phyloP scores from a whole-genome alignment of 768 basidiomycete genomes.

The Crepidotus variabilis region DNA sequence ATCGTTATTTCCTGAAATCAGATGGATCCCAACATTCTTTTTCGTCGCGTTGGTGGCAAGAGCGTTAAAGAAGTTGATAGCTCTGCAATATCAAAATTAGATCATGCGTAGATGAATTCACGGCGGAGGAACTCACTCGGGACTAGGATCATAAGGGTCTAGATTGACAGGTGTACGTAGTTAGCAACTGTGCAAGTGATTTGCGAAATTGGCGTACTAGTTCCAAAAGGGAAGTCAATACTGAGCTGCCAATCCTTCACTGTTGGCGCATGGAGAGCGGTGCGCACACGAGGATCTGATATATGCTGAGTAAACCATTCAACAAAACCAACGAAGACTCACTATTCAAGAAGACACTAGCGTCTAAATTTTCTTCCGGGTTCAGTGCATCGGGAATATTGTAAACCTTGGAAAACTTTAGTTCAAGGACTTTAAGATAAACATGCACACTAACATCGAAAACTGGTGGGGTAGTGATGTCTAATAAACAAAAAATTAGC shows the following conservation, averaged over 20 bases:
- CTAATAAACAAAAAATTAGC: conserved; percentile 7
- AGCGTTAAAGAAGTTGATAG: conserved; percentile 60
- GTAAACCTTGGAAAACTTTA: conserved; percentile 34
- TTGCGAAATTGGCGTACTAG: conserved; percentile 19
- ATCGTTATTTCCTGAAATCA: conserved; percentile 72
- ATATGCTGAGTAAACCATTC: too few species aligned
- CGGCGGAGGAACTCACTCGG: conserved; percentile 10
- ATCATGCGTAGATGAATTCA: neutral
- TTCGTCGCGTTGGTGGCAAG: conserved; percentile 60
- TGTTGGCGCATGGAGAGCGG: conserved; percentile 69
- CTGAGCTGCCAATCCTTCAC: conserved; percentile 43
- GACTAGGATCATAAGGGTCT: conserved; percentile 25
- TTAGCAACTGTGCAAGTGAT: neutral
- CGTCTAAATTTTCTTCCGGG: conserved; percentile 48
- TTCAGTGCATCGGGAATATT: conserved; percentile 53
- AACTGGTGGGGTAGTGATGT: conserved; percentile 23
- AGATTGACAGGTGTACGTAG: neutral
- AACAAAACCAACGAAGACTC: too few species aligned
- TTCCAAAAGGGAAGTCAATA: conserved; percentile 34
- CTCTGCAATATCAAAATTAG: conserved; percentile 27
- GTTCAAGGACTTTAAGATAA: neutral
- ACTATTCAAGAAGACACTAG: conserved; percentile 53
- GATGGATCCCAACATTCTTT: conserved; percentile 45
- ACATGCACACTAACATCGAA: conserved; percentile 34
- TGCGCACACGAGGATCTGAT: conserved; percentile 42